Evolutionary conservation across 257 asterid species (phyloP).

Genomic region (Nicotiana sylvestris): DNA sequence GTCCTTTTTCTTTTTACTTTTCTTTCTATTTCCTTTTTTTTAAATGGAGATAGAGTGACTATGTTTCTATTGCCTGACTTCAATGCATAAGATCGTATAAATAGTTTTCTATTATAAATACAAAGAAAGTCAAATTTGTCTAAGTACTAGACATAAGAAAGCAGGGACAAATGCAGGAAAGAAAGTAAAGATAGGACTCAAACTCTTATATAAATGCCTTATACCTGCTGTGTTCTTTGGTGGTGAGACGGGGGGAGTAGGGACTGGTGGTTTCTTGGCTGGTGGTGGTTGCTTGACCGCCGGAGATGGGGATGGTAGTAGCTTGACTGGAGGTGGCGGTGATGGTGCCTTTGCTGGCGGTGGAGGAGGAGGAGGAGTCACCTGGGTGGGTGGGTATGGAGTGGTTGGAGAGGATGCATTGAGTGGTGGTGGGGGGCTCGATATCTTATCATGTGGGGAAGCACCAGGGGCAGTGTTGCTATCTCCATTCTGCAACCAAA

Average conservation of each 20-base stretch:
- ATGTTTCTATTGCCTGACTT: neutral
- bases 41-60: neutral
- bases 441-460: neutral
- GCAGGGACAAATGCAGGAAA: neutral
- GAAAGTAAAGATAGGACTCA: neutral
- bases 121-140: neutral
- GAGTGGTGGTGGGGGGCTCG: neutral
- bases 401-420: neutral
- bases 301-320: neutral
- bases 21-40: neutral
- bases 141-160: neutral
- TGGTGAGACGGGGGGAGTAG: neutral
- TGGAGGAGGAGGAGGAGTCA: conserved; percentile 9
- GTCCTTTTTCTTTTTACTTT: neutral
- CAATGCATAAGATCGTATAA: neutral
- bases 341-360: conserved; percentile 18
- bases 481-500: neutral
- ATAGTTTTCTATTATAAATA: neutral
- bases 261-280: conserved; percentile 12
- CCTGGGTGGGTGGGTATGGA: conserved; percentile 11
- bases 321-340: conserved; percentile 8
- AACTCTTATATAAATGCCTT: neutral
- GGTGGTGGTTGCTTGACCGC: neutral
- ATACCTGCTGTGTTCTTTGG: neutral
- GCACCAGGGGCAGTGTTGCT: neutral